Percentiles rank a stretch among this genome's conserved stretches.
phyloP scores from a whole-genome alignment of 768 basidiomycete genomes.

The Auricularia sp. region DNA sequence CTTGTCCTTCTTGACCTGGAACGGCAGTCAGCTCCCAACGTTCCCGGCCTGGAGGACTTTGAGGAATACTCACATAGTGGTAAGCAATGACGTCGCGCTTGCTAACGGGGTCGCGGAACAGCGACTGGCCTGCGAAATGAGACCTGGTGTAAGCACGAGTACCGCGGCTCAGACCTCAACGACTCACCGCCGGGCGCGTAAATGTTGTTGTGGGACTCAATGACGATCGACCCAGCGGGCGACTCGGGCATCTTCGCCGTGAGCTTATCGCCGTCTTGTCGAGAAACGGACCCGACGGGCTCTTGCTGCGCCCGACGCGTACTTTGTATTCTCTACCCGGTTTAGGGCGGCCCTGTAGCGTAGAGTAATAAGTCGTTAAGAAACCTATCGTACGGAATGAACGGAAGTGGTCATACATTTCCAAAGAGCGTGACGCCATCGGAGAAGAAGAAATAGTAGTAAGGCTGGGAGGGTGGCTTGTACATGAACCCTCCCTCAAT shows the following conservation, averaged over 20 bases:
- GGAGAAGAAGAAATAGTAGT: constrained; percentile 10
- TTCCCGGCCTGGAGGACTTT: no score
- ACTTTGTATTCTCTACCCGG: neutral
- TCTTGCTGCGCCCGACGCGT: neutral
- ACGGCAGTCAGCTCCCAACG: no score
- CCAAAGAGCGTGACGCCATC: constrained; percentile 12
- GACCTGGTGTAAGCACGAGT: no score
- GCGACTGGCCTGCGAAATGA: neutral
- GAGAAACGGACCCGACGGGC: neutral
- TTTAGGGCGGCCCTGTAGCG: neutral
- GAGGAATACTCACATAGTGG: neutral
- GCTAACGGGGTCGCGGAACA: neutral
- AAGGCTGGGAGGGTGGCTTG: neutral
- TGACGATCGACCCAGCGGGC: neutral
- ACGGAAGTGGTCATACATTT: neutral
- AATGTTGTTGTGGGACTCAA: constrained; percentile 17
- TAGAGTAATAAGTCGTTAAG: neutral
- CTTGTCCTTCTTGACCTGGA: neutral
- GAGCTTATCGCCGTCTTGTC: neutral
- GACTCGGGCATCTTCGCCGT: neutral
- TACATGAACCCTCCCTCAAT: constrained; percentile 2
- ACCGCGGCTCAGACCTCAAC: no score
- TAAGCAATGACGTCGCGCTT: neutral
- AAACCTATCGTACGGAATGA: neutral
- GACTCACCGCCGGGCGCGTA: constrained; percentile 17